A percentile compares a stretch with the other conserved stretches of the same genome.
Conservation (phyloP, 257 asterid genomes). For the Salvia hispanica region DNA sequence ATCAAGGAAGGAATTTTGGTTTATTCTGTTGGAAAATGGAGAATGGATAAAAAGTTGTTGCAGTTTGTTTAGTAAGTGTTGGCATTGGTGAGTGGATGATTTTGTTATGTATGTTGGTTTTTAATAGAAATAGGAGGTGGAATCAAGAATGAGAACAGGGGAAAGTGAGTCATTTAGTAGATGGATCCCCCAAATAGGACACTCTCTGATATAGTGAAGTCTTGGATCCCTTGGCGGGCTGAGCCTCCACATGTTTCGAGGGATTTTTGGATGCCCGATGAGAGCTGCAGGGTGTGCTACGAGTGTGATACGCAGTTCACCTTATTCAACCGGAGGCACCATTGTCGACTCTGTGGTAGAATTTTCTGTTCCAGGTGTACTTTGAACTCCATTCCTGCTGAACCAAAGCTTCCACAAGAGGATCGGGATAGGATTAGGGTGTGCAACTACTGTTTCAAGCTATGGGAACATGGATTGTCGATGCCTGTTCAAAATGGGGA, state of each 20-base stretch:
- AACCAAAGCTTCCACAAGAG: constrained; percentile 42
- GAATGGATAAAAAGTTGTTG: constrained; percentile 22
- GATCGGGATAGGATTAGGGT: constrained; percentile 73
- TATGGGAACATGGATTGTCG: constrained; percentile 59
- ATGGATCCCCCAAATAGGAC: constrained; percentile 64
- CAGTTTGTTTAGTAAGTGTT: constrained; percentile 23
- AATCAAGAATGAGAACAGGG: constrained; percentile 47
- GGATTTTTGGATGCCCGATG: constrained; percentile 98
- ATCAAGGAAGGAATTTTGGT: constrained; percentile 12
- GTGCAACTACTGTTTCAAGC: constrained; percentile 75
- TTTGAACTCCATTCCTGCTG: constrained; percentile 68
- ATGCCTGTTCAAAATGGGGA: constrained; percentile 49
- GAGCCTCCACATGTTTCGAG: constrained; percentile 69
- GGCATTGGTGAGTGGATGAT: constrained; percentile 21
- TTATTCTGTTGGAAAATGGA: background rate
- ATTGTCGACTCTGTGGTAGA: constrained; percentile 84
- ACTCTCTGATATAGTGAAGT: constrained; percentile 60
- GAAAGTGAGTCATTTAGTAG: constrained; percentile 36
- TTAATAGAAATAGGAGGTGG: constrained; percentile 20
- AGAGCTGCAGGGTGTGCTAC: constrained; percentile 92
- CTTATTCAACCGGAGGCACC: constrained; percentile 86
- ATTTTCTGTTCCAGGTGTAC: constrained; percentile 83
- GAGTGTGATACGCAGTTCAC: constrained; percentile 83
- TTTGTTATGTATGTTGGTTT: background rate
- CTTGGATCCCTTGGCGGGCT: constrained; percentile 74